Base-by-base conservation (phyloP, 2,329 filamentous ascomycete species). In the Apiospora pterosperma region DNA sequence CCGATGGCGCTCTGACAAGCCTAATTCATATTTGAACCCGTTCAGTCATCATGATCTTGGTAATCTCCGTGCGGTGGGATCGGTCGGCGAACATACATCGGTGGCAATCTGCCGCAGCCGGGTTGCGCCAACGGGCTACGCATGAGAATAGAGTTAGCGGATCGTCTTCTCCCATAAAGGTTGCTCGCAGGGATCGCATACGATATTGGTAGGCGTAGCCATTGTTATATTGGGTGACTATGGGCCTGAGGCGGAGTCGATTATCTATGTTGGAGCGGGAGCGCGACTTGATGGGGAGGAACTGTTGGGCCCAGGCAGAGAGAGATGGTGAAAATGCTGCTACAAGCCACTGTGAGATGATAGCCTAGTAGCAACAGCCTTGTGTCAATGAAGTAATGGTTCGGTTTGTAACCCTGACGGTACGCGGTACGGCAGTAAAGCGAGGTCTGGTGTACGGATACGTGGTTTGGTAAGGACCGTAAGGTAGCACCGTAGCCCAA, bases 61-160 rank as follows among this genome's bases (percentile, higher is more conserved):
- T 25, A 16, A 25, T 25, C 14, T 55, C 34, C 25, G 48, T 55
- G 41, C 41, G 28, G 38, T 48, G 11, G 28, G 14, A 38, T 14
- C 28, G 36, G 63, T 61, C 34, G 58, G 62, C 62, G 65, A 65
- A 81, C 87, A 74, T 85, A 95, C 92, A 83, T 95, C 91, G 76
- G 87, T 89, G 72, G 92, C 90, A 76, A 97, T 95, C 82, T 96
- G 92, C 81, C 90, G 91, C 70, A 97, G 87, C 69, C 93, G 85
- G 74, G 88, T 89, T 71, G 89, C 85, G 66, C 91, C 85, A 72
- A 97, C 85, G 66, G 93, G 93, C 91, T 95, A 34, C 28, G 34
- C 16, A 19, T n/a, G 48, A 34, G 6, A 55, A n/a, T 34, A 28
- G 16, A n/a, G 8, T 55, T 55, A 55, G 48, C 48, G 48, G 11